Base-by-base conservation (phyloP, 2,329 filamentous ascomycete species). In the Neonectria faginata region DNA sequence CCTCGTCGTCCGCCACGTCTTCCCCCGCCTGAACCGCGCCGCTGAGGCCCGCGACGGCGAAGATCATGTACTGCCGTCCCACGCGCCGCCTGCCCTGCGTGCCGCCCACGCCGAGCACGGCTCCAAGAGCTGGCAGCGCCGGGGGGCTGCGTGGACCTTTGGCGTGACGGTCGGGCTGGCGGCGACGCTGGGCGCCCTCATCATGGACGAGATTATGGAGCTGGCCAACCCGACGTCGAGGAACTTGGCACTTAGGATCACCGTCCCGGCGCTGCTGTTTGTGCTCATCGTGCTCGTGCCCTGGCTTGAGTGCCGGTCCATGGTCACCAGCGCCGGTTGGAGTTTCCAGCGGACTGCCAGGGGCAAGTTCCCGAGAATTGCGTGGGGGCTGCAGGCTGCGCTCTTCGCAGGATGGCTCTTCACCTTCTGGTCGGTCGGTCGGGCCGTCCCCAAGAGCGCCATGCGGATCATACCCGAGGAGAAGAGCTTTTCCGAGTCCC, bases 121-220 rank as follows among this genome's bases (percentile, higher is more conserved):
- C 41, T 76, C 81, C 29, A 86, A 86, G 73, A 86, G 82, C 44
- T 73, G 82, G 65, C 79, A 84, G 53, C 79, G 86, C 44, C 80
- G 83, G 25, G 75, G 86, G 12, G 86, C 89, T 2, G 89, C 88
- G 14, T 79, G 86, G 62, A 89, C 91, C 1, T 97, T 97, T 77
- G 89, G 92, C 7, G 86, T 88, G 1, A 97, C 92, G 10, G 87
- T 96, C 39, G 92, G 89, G 1, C 84, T 97, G 9, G 91, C 93
- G 6, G 86, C 91, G 41, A 92, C 95, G 1, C 83, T 97, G 50
- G 92, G 89, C 3, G 90, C 94, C 78, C 81, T 97, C 69, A 92
- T 97, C 50, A 85, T 97, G 9, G 93, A 92, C 72, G 93, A 97
- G 79, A 92, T 97, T 47, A 89, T 92, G 27, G 92, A 93, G 73